Base-by-base conservation (phyloP, 2,329 filamentous ascomycete species). In the Fusarium neocosmosporiellum region DNA sequence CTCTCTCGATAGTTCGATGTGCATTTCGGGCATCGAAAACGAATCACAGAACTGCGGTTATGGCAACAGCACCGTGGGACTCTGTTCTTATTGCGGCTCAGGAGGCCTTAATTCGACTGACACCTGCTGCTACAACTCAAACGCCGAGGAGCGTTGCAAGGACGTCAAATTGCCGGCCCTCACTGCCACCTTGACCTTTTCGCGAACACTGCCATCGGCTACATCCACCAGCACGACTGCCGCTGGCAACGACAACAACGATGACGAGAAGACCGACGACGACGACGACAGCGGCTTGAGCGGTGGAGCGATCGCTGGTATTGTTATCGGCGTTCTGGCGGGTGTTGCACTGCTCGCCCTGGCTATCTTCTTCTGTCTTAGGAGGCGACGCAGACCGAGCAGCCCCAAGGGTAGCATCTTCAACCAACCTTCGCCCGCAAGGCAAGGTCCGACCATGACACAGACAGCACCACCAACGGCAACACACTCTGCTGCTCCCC, bases 101-200 rank as follows among this genome's bases (percentile, higher is more conserved):
- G 96, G 93, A 76, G 95, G 95, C 31, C 90, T 92, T 71, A 98
- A 98, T 82, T 93, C 94, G 11, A 98, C 96, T 59, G 96, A 98
- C 81, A 97, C 95, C 5, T 99, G 96, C 85, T 99, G 96, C 82
- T 92, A 95, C 78, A 94, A 91, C 77, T 91, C 95, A 7, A 87
- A 94, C 70, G 91, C 92, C n/a, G 89, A 94, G 66, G 84, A 84
- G 29, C 89, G 91, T 71, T 99, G 96, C 81, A 84, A 89, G 58
- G 89, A 89, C 59, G 93, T 99, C n/a, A 86, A 88, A 29, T 85
- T 99, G 8, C 96, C 96, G 0, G 90, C 90, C 1, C 92, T 95
- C 55, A 90, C 91, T 16, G 88, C 92, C 13, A 91, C 91, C 11
- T 89, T 95, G 71, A 88, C 87, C 7, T 89, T 93, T 66, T 82